Evolutionary conservation across 1,139 yeast species (phyloP).

Genomic region (Scheffersomyces lignicola): DNA sequence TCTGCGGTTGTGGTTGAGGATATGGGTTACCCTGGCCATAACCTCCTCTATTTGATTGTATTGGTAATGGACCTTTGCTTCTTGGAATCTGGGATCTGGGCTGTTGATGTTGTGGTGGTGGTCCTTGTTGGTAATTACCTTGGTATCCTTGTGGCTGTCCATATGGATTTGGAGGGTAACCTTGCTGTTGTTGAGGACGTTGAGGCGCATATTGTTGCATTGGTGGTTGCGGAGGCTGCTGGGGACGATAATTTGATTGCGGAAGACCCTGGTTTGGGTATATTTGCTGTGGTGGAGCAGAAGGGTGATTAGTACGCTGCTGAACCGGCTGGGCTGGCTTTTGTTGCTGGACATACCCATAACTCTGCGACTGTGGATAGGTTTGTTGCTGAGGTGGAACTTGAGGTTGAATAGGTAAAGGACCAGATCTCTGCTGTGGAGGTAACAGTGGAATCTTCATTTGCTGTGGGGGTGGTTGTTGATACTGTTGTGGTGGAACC

Average conservation of each 20-base stretch:
- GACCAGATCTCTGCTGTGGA: conserved; percentile 9
- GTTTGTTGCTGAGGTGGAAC: conserved; percentile 16
- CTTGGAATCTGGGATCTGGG: conserved; percentile 9
- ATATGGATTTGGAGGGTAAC: conserved; percentile 18
- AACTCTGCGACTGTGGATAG: conserved; percentile 10
- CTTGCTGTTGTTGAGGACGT: conserved; percentile 8
- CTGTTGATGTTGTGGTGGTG: conserved; percentile 7
- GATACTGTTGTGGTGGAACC: not conserved
- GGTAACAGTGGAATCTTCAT: conserved; percentile 7
- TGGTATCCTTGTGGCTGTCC: conserved; percentile 4
- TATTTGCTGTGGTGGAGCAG: conserved; percentile 9
- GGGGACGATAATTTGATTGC: too few species aligned
- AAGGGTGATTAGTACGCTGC: conserved; percentile 7
- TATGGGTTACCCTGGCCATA: conserved; percentile 7
- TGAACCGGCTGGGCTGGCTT: conserved; percentile 12
- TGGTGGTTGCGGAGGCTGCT: conserved; percentile 8
- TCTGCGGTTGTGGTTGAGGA: conserved; percentile 9
- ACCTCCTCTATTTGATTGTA: conserved; percentile 7
- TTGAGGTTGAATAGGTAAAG: conserved; percentile 12
- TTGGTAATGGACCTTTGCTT: conserved; percentile 6
- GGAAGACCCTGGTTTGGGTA: conserved; percentile 5
- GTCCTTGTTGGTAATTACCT: conserved; percentile 7
- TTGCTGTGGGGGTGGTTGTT: conserved; percentile 7
- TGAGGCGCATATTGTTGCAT: conserved; percentile 7
- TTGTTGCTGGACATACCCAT: conserved; percentile 10